phyloP scores from a whole-genome alignment of 2,329 filamentous ascomycete genomes.

The Fusarium annulatum region DNA sequence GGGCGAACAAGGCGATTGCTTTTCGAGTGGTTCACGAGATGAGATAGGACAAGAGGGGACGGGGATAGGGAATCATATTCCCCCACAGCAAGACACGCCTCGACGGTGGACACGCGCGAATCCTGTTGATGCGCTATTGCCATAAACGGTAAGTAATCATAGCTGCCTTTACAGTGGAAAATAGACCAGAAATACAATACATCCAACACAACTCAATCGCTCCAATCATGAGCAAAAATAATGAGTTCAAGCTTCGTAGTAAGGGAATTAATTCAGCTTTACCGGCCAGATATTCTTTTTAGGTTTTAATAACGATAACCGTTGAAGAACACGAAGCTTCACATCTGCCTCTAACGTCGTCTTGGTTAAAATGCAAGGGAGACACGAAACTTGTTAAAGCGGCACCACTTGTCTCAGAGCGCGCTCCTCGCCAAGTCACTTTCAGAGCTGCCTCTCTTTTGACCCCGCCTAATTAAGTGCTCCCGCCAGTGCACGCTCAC shows the following conservation, averaged over 20 bases:
- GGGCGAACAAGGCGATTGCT: conserved; percentile 42
- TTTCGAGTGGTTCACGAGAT: conserved; percentile 31
- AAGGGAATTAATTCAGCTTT: background rate
- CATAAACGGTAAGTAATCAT: conserved; percentile 21
- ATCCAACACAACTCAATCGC: background rate
- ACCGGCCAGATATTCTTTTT: background rate
- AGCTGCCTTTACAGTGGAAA: conserved; percentile 21
- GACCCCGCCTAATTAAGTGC: conserved; percentile 38
- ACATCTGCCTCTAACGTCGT: background rate
- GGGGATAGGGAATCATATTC: conserved; percentile 10
- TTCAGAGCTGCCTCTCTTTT: conserved; percentile 35
- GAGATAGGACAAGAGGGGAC: conserved; percentile 15
- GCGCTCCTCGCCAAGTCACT: conserved; percentile 37
- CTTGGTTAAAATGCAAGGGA: conserved; percentile 9
- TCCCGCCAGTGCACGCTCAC: conserved; percentile 44
- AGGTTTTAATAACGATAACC: background rate
- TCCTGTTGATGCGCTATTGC: conserved; percentile 34
- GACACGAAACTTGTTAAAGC: conserved; percentile 35
- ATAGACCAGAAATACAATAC: background rate
- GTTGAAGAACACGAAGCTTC: conserved; percentile 3
- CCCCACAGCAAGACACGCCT: conserved; percentile 37
- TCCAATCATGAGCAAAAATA: background rate
- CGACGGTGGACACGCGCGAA: conserved; percentile 33
- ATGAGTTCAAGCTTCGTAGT: background rate
- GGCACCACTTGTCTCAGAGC: conserved; percentile 38